Conservation (phyloP, 768 basidiomycete genomes). For the Phlebiopsis flavidoalba region DNA sequence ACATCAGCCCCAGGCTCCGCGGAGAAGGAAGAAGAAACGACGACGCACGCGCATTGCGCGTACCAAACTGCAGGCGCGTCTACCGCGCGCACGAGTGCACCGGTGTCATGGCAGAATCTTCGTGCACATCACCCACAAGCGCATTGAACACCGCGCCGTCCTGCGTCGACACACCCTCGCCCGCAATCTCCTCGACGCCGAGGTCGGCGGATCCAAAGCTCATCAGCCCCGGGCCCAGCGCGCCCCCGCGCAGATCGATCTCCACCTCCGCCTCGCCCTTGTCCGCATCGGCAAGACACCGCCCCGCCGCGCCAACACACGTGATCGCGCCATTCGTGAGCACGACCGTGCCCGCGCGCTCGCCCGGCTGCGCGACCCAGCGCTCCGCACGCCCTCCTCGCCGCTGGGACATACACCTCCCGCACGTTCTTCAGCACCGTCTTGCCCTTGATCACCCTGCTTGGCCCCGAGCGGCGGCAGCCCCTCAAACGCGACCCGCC, state of each 20-base stretch:
- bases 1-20: neutral
- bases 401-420: constrained; percentile 23
- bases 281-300: constrained; percentile 31
- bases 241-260: constrained; percentile 69
- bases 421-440: constrained; percentile 65
- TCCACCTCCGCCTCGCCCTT: constrained; percentile 11
- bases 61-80: constrained; percentile 72
- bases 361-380: constrained; percentile 27
- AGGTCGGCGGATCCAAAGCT: constrained; percentile 67
- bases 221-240: constrained; percentile 61
- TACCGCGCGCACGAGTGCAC: constrained; percentile 52
- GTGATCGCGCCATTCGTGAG: constrained; percentile 35
- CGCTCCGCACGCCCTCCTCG: constrained; percentile 27
- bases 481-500: constrained; percentile 62
- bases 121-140: constrained; percentile 39
- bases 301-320: constrained; percentile 29
- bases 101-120: constrained; percentile 46
- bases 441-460: constrained; percentile 28
- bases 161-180: constrained; percentile 63
- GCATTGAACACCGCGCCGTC: constrained; percentile 64
- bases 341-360: constrained; percentile 25
- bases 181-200: constrained; percentile 63
- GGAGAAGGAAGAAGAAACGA: neutral
- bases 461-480: constrained; percentile 62
- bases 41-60: constrained; percentile 64